Conservation (phyloP, 805 yeast genomes). For the Metschnikowia picachoensis region DNA sequence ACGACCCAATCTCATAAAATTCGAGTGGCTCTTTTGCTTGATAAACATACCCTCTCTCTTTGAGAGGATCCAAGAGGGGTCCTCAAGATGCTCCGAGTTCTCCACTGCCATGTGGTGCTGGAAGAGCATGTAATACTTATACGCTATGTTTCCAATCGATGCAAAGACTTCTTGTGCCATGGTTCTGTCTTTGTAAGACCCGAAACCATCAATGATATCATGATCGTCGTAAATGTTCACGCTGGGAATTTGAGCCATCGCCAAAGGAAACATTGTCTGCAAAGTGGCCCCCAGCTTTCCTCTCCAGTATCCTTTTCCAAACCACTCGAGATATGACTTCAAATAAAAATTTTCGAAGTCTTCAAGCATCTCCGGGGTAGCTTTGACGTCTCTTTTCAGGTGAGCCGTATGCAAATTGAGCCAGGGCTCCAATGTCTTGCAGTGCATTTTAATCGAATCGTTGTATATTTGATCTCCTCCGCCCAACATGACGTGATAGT, state of each 20-base stretch:
- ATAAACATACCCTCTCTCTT: slow-evolving; percentile 63
- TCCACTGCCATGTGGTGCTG: slow-evolving; percentile 73
- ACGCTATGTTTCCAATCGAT: slow-evolving; percentile 75
- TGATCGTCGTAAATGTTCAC: slow-evolving; percentile 91
- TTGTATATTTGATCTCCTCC: slow-evolving; percentile 97
- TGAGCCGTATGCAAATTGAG: slow-evolving; percentile 46
- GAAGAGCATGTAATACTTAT: slow-evolving; percentile 82
- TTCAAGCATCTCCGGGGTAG: slow-evolving; percentile 43
- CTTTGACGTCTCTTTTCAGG: slow-evolving; percentile 36
- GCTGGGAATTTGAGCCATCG: slow-evolving; percentile 80
- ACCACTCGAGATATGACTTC: slow-evolving; percentile 78
- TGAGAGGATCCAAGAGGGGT: slow-evolving; percentile 64
- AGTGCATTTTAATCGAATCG: slow-evolving; percentile 67
- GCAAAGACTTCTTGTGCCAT: slow-evolving; percentile 68
- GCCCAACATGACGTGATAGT: slow-evolving; percentile 92
- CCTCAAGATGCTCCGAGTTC: slow-evolving; percentile 32
- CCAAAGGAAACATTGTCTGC: slow-evolving; percentile 66
- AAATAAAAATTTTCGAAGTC: slow-evolving; percentile 69
- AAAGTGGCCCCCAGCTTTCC: slow-evolving; percentile 64
- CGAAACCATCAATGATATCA: slow-evolving; percentile 95
- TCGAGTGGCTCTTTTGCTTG: slow-evolving; percentile 59
- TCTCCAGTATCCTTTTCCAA: slow-evolving; percentile 82
- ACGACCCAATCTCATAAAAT: slow-evolving; percentile 70
- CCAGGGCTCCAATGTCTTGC: slow-evolving; percentile 61
- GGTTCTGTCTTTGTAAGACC: slow-evolving; percentile 74